A percentile compares a stretch with the other conserved stretches of the same genome.
phyloP scores from a whole-genome alignment of 768 basidiomycete species.

The Erythrobasidium yunnanense region DNA sequence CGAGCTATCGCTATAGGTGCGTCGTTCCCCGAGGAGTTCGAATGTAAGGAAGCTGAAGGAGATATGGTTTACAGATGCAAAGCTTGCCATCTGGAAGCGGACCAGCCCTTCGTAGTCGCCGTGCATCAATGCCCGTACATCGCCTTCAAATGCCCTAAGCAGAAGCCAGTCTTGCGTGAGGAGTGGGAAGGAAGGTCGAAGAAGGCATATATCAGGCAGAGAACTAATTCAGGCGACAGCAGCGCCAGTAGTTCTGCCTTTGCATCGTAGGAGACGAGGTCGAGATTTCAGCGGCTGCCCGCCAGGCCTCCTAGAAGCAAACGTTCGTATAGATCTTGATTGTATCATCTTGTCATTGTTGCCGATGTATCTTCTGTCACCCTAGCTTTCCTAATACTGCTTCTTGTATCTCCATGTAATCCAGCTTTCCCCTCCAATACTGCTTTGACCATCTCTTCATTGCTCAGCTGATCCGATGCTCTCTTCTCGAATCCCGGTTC shows the following conservation, averaged over 20 bases:
- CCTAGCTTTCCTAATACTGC: neutral
- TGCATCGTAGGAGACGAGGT: too few species aligned
- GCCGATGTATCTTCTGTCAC: constrained; percentile 12
- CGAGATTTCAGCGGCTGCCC: too few species aligned
- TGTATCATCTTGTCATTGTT: too few species aligned
- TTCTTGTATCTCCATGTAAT: constrained; percentile 13
- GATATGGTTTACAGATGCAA: neutral
- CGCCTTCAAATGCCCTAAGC: constrained; percentile 8
- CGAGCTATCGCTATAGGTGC: neutral
- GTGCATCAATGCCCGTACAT: constrained; percentile 2
- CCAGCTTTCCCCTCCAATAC: constrained; percentile 15
- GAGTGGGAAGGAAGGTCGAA: neutral
- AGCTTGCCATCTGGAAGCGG: neutral
- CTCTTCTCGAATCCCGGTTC: neutral
- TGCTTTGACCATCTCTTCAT: constrained; percentile 17
- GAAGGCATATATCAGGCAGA: neutral
- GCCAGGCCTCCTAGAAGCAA: too few species aligned
- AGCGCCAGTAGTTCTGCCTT: too few species aligned
- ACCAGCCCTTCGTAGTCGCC: constrained; percentile 20
- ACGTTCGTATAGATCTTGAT: too few species aligned
- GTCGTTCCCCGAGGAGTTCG: too few species aligned
- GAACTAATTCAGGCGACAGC: too few species aligned
- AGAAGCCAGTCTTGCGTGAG: neutral
- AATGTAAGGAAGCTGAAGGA: too few species aligned
- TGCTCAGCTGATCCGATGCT: constrained; percentile 2